Evolutionary conservation across 192 early-diverging fungal genomes (phyloP), one percentile per base, ranked within the genome.

Genomic region (Podila epigama): DNA sequence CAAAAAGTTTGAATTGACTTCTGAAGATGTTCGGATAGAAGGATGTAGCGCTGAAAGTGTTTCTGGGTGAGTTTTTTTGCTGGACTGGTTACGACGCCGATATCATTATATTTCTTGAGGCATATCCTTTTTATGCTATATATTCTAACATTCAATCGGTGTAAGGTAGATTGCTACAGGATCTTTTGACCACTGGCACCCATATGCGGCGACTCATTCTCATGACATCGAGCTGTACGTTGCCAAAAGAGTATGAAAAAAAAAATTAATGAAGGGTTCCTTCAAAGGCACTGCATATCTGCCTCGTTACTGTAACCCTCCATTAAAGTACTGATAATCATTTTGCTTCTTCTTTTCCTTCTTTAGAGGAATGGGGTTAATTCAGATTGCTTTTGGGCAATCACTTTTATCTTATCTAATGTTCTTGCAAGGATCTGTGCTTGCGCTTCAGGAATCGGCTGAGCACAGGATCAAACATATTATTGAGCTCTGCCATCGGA

Each of bases 381-480:
- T 68, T 33, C 63, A 79, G 0, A 63, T 79, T 9, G 79, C 82
- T 20, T 83, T 83, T 39, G 82, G 79, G 8, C 70, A 56, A 20
- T 80, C 75, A 5, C 36, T 83, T 33, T 69, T 72, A 0, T 70
- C 75, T 13, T 64, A 72, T 8, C 33, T 69, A 40, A 66, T 68
- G 1, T 65, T 75, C 51, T 31, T 83, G 29, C 82, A 80, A 28
- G 63, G 67, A 25, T 55, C 79, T 3, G 59, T 83, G 11, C 42
- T 83, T 7, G 40, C 51, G 20, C 18, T 80, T 1, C 70, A 70
- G 41, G 64, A 73, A 35, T 48, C 44, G 36, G 39, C n/a, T 7
- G 27, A 51, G 2, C 20, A 44, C 27, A 55, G 53, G 40, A 18
- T 20, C 10, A 44, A 60, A 2, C 44, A 60, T 16, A 33, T 83